Percentiles rank a stretch among this genome's conserved stretches.
phyloP scores from a whole-genome alignment of 768 basidiomycete genomes.

The Chalciporus sphaerocephalus region DNA sequence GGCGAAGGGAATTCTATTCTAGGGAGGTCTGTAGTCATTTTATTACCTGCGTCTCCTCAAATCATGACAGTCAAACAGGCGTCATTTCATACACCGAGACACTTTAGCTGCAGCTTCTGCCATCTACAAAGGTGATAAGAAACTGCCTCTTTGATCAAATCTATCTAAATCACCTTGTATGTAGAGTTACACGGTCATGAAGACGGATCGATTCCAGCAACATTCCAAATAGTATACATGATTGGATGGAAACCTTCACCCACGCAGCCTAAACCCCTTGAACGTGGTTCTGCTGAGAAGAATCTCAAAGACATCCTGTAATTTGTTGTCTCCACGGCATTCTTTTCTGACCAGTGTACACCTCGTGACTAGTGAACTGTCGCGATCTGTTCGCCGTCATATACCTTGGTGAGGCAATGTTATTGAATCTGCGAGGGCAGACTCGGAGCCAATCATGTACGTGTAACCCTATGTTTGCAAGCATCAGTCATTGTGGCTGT shows the following conservation, averaged over 20 bases:
- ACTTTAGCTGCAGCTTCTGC: constrained; percentile 87
- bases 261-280: constrained; percentile 60
- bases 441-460: no score
- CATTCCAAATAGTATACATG: constrained; percentile 94
- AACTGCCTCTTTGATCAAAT: not conserved
- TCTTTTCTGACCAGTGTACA: not conserved
- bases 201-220: constrained; percentile 85
- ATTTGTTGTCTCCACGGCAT: not conserved
- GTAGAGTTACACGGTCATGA: constrained; percentile 80
- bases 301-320: constrained; percentile 60
- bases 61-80: constrained; percentile 36
- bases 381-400: not conserved
- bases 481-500: no score
- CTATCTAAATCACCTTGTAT: not conserved
- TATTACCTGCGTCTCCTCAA: not conserved
- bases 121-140: constrained; percentile 77
- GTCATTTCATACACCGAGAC: constrained; percentile 70
- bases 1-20: constrained; percentile 92
- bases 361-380: not conserved
- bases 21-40: constrained; percentile 52
- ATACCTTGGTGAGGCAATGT: no score
- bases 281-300: constrained; percentile 57
- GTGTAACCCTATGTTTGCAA: no score
- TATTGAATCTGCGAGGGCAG: no score
- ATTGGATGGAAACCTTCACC: constrained; percentile 82